Conservation (phyloP, 495 filamentous ascomycete genomes). For the Penicillium canescens region DNA sequence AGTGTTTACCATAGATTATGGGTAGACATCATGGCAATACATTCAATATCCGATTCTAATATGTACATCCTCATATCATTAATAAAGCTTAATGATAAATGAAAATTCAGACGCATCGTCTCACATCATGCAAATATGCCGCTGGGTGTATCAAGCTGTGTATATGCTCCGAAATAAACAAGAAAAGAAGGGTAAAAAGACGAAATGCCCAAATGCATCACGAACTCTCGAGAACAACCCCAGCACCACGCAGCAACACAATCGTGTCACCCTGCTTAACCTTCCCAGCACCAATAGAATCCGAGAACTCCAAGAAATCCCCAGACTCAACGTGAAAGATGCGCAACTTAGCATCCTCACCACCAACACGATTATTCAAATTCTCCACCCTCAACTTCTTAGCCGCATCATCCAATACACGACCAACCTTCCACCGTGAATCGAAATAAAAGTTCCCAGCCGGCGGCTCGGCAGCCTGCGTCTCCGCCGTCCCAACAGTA, state of each 20-base stretch:
- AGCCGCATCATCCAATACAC: slow-evolving; percentile 86
- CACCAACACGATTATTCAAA: slow-evolving; percentile 77
- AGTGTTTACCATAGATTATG: neutral
- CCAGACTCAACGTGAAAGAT: slow-evolving; percentile 94
- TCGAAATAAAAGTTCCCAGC: slow-evolving; percentile 82
- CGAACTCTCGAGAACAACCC: slow-evolving; percentile 51
- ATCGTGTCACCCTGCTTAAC: slow-evolving; percentile 80
- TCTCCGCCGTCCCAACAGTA: slow-evolving; percentile 74
- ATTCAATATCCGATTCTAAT: neutral
- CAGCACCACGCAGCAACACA: slow-evolving; percentile 84
- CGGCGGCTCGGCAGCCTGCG: slow-evolving; percentile 74
- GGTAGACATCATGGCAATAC: neutral
- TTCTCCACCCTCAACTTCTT: slow-evolving; percentile 79
- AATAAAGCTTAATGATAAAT: neutral
- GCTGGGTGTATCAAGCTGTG: neutral
- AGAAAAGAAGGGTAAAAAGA: slow-evolving; percentile 1
- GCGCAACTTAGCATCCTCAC: slow-evolving; percentile 75
- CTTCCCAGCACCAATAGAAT: slow-evolving; percentile 68
- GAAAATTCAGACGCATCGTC: slow-evolving; percentile 5
- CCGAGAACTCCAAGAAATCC: slow-evolving; percentile 78
- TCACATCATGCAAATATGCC: neutral
- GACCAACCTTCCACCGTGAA: slow-evolving; percentile 82
- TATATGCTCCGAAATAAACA: slow-evolving; percentile 12
- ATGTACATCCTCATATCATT: neutral
- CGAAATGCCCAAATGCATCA: slow-evolving; percentile 5